Conservation (phyloP, 1,284 basidiomycete species). For the Melampsora allii-populina region DNA sequence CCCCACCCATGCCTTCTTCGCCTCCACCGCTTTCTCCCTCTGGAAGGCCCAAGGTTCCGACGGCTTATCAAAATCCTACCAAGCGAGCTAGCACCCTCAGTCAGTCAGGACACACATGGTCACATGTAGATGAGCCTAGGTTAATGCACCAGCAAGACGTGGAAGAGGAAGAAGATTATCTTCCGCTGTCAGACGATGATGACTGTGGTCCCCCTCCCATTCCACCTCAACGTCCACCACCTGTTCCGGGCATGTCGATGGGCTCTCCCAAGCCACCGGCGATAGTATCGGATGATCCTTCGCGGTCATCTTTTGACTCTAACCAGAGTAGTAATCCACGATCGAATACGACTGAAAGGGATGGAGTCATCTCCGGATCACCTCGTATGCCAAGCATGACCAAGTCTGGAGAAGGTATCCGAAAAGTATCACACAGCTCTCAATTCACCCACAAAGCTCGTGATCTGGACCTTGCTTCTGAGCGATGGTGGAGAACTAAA, state of each 20-base stretch:
- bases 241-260: background rate
- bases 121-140: slow-evolving; percentile 12
- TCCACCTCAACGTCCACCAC: slow-evolving; percentile 4
- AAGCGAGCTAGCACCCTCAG: slow-evolving; percentile 20
- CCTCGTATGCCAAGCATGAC: background rate
- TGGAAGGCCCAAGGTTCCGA: slow-evolving; percentile 9
- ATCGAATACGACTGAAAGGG: background rate
- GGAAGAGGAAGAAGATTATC: background rate
- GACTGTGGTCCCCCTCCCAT: background rate
- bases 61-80: slow-evolving; percentile 17
- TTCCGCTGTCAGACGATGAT: background rate
- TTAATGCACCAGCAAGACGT: background rate
- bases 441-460: slow-evolving; percentile 25
- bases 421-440: slow-evolving; percentile 6
- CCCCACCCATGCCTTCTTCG: slow-evolving; percentile 19
- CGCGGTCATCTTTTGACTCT: background rate
- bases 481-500: slow-evolving; percentile 34
- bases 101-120: slow-evolving; percentile 2
- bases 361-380: background rate
- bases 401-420: slow-evolving; percentile 1
- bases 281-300: background rate
- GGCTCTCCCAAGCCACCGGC: background rate
- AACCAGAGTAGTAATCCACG: background rate
- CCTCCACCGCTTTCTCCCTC: slow-evolving; percentile 10
- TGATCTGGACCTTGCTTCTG: slow-evolving; percentile 38